Evolutionary conservation across 2,329 filamentous ascomycete species (phyloP), one percentile per base, ranked within the genome.

Genomic region (Thelonectria olida): DNA sequence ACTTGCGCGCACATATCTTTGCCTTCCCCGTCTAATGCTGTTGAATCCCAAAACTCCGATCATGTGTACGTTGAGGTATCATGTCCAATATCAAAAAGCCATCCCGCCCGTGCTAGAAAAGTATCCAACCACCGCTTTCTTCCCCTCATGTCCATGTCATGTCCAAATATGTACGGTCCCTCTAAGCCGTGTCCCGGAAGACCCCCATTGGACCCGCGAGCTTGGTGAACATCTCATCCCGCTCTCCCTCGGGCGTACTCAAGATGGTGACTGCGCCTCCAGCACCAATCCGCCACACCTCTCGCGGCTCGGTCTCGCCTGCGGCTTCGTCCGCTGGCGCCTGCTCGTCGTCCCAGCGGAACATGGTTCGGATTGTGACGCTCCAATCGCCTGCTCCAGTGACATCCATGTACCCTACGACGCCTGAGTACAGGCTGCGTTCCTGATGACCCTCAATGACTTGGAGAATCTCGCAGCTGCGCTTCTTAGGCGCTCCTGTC

Each of bases 401-500:
- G 7, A 93, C 89, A 70, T 97, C 94, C 75, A 97, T 86, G 77
- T 97, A 98, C 0, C 95, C 95, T 50, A 97, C 85, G 2, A 96
- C 91, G 19, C 96, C 93, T 7, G 92, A 92, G 78, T 97, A 97
- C 51, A 97, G 78, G 28, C 92, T 89, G 52, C 95, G 83, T 68
- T 89, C 85, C 80, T 78, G 17, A 77, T 78, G 36, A 47, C 68
- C 58, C 76, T 97, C 94, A 41, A 97, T 84, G 4, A 82, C 79
- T 61, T 84, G 83, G 19, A 98, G 81, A 47, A 97, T 85, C 80
- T 97, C 90, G 75, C 95, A 97, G 65, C 91, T 95, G 48, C 95
- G 86, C 78, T 95, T 94, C 82, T 98, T 98, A 0, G 95, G 96
- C 1, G 95, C 95, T 7, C 96, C 96, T 2, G 95, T 98, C 96